A percentile compares a stretch with the other conserved stretches of the same genome.
These are phyloP conservation scores for Globisporangium cylindrosporum DNA, from an alignment of 352 stramenopile genomes.

Conservation along the genomic window DNA sequence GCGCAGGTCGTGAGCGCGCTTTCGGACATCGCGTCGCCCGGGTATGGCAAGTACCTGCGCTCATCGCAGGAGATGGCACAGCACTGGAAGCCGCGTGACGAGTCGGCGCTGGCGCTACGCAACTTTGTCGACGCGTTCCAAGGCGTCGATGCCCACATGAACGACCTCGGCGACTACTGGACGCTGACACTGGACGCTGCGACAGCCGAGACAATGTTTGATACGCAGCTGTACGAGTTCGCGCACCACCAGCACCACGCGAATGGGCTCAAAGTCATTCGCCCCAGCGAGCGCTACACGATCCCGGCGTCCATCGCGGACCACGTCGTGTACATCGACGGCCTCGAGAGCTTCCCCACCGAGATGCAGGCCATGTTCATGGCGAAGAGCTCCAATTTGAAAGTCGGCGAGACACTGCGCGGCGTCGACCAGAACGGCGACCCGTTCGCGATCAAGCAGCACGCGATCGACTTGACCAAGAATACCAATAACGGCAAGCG, in stretches of 20 bases:
- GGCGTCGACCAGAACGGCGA: constrained; percentile 28
- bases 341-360: constrained; percentile 71
- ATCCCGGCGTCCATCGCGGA: constrained; percentile 35
- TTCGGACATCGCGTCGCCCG: constrained; percentile 41
- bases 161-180: constrained; percentile 44
- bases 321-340: constrained; percentile 61
- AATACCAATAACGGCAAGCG: constrained; percentile 12
- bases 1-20: constrained; percentile 36
- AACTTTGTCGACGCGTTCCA: constrained; percentile 18
- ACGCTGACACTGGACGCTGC: constrained; percentile 34
- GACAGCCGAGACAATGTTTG: constrained; percentile 49
- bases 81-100: constrained; percentile 37
- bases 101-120: constrained; percentile 19
- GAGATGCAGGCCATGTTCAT: constrained; percentile 56
- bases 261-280: constrained; percentile 34
- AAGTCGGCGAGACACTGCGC: neutral
- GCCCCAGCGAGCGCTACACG: constrained; percentile 32
- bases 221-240: constrained; percentile 54
- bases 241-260: constrained; percentile 21
- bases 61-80: constrained; percentile 26
- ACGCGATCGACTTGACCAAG: constrained; percentile 2
- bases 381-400: constrained; percentile 13
- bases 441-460: constrained; percentile 31
- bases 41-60: constrained; percentile 52
- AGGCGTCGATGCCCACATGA: constrained; percentile 12